These are phyloP conservation scores for Pichia norvegensis DNA, from an alignment of 1,139 yeast genomes.

Conservation along the genomic window DNA sequence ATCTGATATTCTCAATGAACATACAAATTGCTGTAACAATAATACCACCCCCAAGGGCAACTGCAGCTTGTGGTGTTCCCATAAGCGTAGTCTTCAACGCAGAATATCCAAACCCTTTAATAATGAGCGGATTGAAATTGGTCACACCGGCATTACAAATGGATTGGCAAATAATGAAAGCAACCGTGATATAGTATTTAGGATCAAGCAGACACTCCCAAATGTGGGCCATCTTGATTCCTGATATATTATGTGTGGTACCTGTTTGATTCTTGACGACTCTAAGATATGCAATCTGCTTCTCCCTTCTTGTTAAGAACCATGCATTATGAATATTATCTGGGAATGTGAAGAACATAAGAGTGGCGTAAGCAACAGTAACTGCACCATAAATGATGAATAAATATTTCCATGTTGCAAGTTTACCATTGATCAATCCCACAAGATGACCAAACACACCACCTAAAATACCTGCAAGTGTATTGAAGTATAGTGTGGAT, in stretches of 20 bases:
- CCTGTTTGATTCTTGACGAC: slow-evolving; percentile 1
- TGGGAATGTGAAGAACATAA: slow-evolving; percentile 41
- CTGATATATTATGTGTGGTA: not conserved
- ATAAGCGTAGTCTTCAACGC: slow-evolving; percentile 3
- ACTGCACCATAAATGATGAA: slow-evolving; percentile 43
- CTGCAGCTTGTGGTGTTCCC: slow-evolving; percentile 4
- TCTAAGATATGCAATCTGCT: slow-evolving; percentile 18
- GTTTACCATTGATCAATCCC: slow-evolving; percentile 22
- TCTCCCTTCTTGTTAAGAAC: slow-evolving; percentile 45
- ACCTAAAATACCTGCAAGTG: slow-evolving; percentile 21
- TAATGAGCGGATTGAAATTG: slow-evolving; percentile 2
- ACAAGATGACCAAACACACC: slow-evolving; percentile 20
- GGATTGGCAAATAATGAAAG: slow-evolving; percentile 2
- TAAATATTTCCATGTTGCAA: slow-evolving; percentile 40
- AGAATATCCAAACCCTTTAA: slow-evolving; percentile 4
- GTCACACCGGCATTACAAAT: slow-evolving; percentile 1
- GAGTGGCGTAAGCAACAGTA: slow-evolving; percentile 43
- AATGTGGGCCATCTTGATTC: not conserved
- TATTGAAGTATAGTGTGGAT: slow-evolving; percentile 23
- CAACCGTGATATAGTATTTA: slow-evolving; percentile 1
- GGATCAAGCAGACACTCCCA: slow-evolving; percentile 2
- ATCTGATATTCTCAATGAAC: slow-evolving; percentile 3
- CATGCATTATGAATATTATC: slow-evolving; percentile 47
- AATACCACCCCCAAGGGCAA: slow-evolving; percentile 4
- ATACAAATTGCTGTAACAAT: slow-evolving; percentile 2